A percentile compares a stretch with the other conserved stretches of the same genome.
Conservation (phyloP, 116 monocot species). For the Cymodocea nodosa region DNA sequence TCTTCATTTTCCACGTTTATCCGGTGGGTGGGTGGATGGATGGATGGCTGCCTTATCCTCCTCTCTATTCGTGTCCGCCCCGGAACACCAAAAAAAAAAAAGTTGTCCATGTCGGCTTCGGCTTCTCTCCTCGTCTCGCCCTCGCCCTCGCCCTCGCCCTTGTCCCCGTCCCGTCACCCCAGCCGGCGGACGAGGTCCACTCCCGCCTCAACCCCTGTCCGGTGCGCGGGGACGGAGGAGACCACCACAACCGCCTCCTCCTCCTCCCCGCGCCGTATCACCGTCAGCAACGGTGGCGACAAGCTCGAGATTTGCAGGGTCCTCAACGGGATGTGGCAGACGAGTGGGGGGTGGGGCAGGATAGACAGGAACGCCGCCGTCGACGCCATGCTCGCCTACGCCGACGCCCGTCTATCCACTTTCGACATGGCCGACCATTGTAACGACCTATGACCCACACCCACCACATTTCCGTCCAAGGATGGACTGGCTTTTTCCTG, state of each 20-base stretch:
- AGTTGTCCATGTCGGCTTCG: too few species aligned
- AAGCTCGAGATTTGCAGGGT: constrained; percentile 73
- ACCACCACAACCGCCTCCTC: too few species aligned
- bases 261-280: constrained; percentile 12
- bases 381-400: constrained; percentile 72
- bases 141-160: too few species aligned
- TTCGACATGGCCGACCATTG: constrained; percentile 99
- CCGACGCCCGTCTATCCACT: constrained; percentile 81
- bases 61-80: too few species aligned
- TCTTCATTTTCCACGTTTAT: too few species aligned
- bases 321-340: constrained; percentile 98
- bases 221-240: constrained; percentile 31
- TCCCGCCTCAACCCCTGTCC: neutral
- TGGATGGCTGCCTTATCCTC: too few species aligned
- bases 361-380: constrained; percentile 81
- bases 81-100: too few species aligned
- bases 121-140: too few species aligned
- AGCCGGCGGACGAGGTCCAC: neutral
- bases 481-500: neutral
- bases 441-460: constrained; percentile 10
- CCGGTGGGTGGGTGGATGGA: too few species aligned
- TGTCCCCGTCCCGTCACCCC: too few species aligned
- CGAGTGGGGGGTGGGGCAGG: constrained; percentile 89
- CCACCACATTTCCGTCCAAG: neutral
- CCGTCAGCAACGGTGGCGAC: constrained; percentile 40